Base-by-base conservation (phyloP, 1,284 basidiomycete species). In the Rhodotorula sp. region DNA sequence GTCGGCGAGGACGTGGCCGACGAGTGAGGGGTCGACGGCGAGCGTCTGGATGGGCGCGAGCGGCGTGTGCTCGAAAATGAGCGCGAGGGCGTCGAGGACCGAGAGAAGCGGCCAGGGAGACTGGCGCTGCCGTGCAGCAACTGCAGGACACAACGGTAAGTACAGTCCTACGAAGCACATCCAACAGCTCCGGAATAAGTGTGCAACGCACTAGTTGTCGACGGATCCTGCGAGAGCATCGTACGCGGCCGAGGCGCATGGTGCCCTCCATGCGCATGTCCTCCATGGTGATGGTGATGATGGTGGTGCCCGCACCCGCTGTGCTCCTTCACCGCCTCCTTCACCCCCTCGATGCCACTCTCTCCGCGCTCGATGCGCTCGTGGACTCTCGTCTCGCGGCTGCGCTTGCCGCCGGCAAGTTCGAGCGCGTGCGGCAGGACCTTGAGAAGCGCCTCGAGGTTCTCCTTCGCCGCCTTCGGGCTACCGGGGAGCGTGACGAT, bases 401-500 rank as follows among this genome's bases (percentile, higher is more conserved):
- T 59, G 25, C 84, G 84, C 0, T 88, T 89, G 10, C 92, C 91
- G 67, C 82, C 83, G 70, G 91, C 84, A 16, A 93, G 85, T 60
- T 92, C 90, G 61, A 91, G 90, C 81, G 93, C 21, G 89, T 80
- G 25, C 91, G 83, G 19, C 86, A 88, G 21, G 79, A 79, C 83
- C 13, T 81, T 79, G 8, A 93, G 81, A 46, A 94, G 82, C 2
- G 86, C 86, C 8, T 87, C 85, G 68, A 92, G 78, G 77, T 89
- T 91, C 79, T 94, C 92, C 71, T 85, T 87, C 42, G 93, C 92
- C 3, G 91, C 92, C 77, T 91, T 93, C 34, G 89, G 86, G 75
- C 90, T 91, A 1, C 92, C 92, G 0, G 93, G 93, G 14, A 95
- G 87, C 0, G 90, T 91, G 25, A 91, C 84, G 44, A 95, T 83